Percentiles rank a stretch among this genome's conserved stretches.
These are phyloP conservation scores for Sclerotinia minor DNA, from an alignment of 2,329 filamentous ascomycete species.

Conservation along the genomic window DNA sequence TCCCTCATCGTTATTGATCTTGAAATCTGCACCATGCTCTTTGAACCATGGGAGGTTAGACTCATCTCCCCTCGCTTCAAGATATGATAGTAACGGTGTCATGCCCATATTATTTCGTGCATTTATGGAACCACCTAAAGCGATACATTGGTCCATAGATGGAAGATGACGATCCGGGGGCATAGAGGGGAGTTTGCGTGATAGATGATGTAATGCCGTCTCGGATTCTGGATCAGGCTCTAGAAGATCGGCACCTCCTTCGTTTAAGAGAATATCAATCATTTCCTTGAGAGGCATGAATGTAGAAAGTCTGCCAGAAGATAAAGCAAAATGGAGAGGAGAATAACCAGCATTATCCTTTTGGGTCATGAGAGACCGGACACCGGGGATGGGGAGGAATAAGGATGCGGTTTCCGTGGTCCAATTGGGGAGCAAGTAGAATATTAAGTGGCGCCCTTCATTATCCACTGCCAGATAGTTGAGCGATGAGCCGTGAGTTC, in stretches of 20 bases:
- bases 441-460: conserved; percentile 4
- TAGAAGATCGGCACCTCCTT: conserved; percentile 24
- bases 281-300: background rate
- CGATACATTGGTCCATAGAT: conserved; percentile 13
- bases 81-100: conserved; percentile 1
- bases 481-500: background rate
- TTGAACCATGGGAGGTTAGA: background rate
- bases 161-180: background rate
- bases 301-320: too few relatives aligned
- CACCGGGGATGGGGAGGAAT: background rate
- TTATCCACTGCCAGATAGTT: conserved; percentile 7
- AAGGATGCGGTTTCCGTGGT: background rate
- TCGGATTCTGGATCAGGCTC: conserved; percentile 26
- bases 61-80: background rate
- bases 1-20: background rate
- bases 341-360: conserved; percentile 27
- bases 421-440: background rate
- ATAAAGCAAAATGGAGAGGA: conserved; percentile 7
- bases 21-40: conserved; percentile 8
- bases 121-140: conserved; percentile 21
- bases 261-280: background rate
- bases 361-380: conserved; percentile 13
- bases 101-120: conserved; percentile 18
- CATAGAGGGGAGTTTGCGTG: background rate
- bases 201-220: conserved; percentile 29